phyloP scores from a whole-genome alignment of 2,329 filamentous ascomycete species.

The Sporothrix brasiliensis region DNA sequence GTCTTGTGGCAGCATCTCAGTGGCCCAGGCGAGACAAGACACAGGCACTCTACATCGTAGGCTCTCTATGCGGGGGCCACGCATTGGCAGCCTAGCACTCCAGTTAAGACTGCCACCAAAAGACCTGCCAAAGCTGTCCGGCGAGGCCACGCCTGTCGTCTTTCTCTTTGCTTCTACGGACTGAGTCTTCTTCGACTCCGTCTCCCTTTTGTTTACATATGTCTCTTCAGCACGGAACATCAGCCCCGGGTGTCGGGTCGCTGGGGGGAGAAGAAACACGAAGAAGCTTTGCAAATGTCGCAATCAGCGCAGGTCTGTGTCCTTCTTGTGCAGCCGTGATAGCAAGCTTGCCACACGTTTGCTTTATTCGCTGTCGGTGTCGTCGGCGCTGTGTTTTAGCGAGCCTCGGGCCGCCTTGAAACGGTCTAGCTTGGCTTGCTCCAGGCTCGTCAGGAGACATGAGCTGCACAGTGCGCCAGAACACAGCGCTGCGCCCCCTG shows the following conservation, averaged over 20 bases:
- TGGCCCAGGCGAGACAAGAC: neutral
- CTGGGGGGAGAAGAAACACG: neutral
- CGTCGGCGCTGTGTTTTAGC: neutral
- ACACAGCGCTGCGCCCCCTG: slow-evolving; percentile 6
- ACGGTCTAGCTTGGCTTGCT: neutral
- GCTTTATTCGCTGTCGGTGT: neutral
- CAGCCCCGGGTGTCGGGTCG: neutral
- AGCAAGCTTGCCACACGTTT: no score
- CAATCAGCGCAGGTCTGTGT: neutral
- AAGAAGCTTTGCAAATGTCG: neutral
- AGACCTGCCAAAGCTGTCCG: neutral
- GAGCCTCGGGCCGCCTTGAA: slow-evolving; percentile 8
- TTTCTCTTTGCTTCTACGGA: neutral
- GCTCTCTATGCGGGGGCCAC: neutral
- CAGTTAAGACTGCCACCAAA: no score
- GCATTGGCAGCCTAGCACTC: no score
- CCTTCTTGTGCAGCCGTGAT: no score
- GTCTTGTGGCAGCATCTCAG: slow-evolving; percentile 16
- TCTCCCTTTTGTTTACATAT: neutral
- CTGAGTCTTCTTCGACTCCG: neutral
- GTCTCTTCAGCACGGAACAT: neutral
- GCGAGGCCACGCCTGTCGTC: neutral
- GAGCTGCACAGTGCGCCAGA: neutral
- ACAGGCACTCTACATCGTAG: no score
- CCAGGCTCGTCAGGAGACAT: neutral